A percentile compares a stretch with the other conserved stretches of the same genome.
Evolutionary conservation across 148 eudicot genomes (phyloP).

Genomic region (Rhododendron kiyosumense): DNA sequence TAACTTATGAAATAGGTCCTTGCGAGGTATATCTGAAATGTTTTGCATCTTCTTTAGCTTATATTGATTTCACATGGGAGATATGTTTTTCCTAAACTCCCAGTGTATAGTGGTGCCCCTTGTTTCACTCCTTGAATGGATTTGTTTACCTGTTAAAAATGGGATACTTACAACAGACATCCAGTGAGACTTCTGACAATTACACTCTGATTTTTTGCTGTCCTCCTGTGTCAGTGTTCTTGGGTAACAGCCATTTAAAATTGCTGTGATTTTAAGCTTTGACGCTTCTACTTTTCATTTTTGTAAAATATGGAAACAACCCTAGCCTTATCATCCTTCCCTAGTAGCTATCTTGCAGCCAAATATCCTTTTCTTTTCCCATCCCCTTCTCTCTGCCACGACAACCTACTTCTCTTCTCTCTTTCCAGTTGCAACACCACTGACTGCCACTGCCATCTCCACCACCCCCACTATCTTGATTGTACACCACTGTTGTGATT

Average conservation of each 20-base stretch:
- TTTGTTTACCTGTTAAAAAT: background rate
- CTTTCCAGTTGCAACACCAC: background rate
- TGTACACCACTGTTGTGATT: background rate
- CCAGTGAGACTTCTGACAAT: no score
- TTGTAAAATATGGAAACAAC: no score
- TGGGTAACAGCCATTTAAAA: background rate
- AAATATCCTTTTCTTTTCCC: no score
- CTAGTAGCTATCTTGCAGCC: no score
- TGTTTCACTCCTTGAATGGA: background rate
- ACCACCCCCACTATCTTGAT: background rate
- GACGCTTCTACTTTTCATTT: background rate
- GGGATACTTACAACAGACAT: no score
- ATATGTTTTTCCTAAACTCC: background rate
- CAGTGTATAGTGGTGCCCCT: background rate
- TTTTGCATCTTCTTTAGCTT: background rate
- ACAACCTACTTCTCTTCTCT: background rate
- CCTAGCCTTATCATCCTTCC: no score
- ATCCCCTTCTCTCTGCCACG: background rate
- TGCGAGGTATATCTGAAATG: background rate
- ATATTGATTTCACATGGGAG: background rate
- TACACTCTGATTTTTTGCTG: background rate
- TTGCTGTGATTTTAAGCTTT: background rate
- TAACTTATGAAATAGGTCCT: background rate
- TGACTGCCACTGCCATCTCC: background rate
- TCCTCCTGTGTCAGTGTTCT: background rate